These are phyloP conservation scores for Gaultheria prostrata DNA, from an alignment of 148 eudicot genomes.

Conservation along the genomic window DNA sequence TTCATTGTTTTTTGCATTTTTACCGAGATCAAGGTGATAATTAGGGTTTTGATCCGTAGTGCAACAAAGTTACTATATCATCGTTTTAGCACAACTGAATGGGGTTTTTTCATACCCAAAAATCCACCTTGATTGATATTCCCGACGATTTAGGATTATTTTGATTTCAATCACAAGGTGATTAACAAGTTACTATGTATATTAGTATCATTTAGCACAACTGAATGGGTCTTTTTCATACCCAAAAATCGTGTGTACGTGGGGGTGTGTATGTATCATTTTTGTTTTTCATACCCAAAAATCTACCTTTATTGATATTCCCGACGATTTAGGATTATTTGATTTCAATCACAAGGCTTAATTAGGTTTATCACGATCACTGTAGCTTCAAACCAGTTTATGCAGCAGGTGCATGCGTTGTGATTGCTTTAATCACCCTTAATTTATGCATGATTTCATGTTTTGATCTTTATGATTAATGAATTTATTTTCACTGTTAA, in stretches of 20 bases:
- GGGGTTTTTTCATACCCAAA: neutral
- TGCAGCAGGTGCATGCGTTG: neutral
- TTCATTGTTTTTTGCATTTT: neutral
- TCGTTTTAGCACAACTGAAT: neutral
- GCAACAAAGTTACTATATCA: neutral
- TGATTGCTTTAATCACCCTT: neutral
- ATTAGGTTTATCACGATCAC: neutral
- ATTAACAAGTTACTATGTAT: too few species aligned
- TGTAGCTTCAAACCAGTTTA: neutral
- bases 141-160: neutral
- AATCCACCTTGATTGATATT: too few species aligned
- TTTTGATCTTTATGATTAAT: too few species aligned
- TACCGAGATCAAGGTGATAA: neutral
- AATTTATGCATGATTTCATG: too few species aligned
- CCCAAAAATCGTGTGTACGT: too few species aligned
- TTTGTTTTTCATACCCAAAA: too few species aligned
- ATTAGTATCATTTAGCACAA: too few species aligned
- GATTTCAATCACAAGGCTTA: neutral
- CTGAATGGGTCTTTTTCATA: too few species aligned
- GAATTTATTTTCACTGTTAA: too few species aligned
- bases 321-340: neutral
- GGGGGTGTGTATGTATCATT: too few species aligned
- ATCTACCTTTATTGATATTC: too few species aligned
- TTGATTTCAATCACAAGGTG: neutral
- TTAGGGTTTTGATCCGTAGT: neutral